Evolutionary conservation across 2,329 filamentous ascomycete species (phyloP).

Genomic region (Neopestalotiopsis sp.): DNA sequence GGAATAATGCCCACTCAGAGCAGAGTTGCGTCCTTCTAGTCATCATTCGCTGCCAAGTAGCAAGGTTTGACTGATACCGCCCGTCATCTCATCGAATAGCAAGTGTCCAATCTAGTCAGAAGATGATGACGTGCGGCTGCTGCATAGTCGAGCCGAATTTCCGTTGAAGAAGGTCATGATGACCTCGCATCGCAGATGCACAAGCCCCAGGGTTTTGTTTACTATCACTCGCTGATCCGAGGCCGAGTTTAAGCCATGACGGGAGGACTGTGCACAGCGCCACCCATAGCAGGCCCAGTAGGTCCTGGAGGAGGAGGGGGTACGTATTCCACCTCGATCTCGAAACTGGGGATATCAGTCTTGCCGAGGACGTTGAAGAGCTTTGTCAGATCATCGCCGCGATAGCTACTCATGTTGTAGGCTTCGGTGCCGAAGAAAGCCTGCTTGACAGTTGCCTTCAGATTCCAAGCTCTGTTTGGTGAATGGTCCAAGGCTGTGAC

Average conservation of each 20-base stretch:
- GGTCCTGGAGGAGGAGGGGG: not conserved
- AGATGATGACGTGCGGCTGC: too few relatives aligned
- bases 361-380: slow-evolving; percentile 28
- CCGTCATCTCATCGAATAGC: not conserved
- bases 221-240: too few relatives aligned
- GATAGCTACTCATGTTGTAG: slow-evolving; percentile 36
- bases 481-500: slow-evolving; percentile 16
- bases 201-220: too few relatives aligned
- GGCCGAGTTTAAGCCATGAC: not conserved
- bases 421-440: slow-evolving; percentile 29
- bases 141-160: too few relatives aligned
- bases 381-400: slow-evolving; percentile 33
- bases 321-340: slow-evolving; percentile 31
- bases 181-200: too few relatives aligned
- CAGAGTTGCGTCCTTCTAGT: too few relatives aligned
- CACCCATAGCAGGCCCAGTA: too few relatives aligned
- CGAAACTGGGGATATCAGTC: slow-evolving; percentile 31
- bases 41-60: too few relatives aligned
- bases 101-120: not conserved
- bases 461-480: not conserved
- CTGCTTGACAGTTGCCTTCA: slow-evolving; percentile 29
- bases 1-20: too few relatives aligned
- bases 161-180: too few relatives aligned
- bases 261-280: not conserved
- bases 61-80: too few relatives aligned